Evolutionary conservation across 1,284 basidiomycete genomes (phyloP).

Genomic region (Ustilago bromivora): DNA sequence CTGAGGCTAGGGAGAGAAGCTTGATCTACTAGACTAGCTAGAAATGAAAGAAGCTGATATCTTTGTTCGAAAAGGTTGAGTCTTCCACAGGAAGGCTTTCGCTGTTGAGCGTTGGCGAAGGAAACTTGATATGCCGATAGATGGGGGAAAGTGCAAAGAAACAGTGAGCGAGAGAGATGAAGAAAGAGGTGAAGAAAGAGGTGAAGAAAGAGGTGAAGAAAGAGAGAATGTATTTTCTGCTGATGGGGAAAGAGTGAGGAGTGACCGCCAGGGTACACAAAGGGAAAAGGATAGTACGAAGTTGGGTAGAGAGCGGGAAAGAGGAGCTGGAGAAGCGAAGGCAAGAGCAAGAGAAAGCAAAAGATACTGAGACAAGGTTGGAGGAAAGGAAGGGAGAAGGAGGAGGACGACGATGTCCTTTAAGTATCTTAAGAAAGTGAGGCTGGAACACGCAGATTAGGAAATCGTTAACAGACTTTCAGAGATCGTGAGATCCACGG

Average conservation of each 20-base stretch:
- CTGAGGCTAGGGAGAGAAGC: neutral
- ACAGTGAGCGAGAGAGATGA: conserved; percentile 3
- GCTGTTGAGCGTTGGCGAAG: conserved; percentile 4
- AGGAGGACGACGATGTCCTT: conserved; percentile 3
- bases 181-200: neutral
- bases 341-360: conserved; percentile 39
- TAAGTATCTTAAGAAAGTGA: conserved; percentile 23
- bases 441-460: neutral
- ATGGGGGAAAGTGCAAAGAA: conserved; percentile 14
- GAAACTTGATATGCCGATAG: conserved; percentile 4
- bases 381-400: conserved; percentile 18
- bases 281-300: conserved; percentile 27
- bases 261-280: conserved; percentile 58
- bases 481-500: neutral
- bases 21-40: conserved; percentile 44
- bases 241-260: conserved; percentile 4
- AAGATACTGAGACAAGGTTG: conserved; percentile 36
- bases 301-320: conserved; percentile 19
- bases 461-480: neutral
- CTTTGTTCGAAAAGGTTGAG: conserved; percentile 7
- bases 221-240: conserved; percentile 26
- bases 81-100: conserved; percentile 43
- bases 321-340: conserved; percentile 40
- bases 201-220: neutral
- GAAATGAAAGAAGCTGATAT: conserved; percentile 16